Conservation (phyloP, 352 stramenopile genomes). For the Globisporangium rhizosaccharum region DNA sequence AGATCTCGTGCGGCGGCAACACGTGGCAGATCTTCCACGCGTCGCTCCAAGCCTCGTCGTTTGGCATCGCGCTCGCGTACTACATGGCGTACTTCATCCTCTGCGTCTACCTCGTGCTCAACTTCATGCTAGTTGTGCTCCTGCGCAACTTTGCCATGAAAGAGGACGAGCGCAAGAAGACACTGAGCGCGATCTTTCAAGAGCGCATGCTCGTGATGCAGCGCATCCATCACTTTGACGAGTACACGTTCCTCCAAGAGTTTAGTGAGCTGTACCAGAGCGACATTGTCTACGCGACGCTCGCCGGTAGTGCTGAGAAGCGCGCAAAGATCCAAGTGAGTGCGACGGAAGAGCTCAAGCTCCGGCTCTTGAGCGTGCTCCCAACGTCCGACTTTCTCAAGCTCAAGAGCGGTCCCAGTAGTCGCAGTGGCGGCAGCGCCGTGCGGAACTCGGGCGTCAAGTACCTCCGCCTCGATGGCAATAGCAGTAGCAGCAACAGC, state of each 20-base stretch:
- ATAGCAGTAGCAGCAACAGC: not conserved
- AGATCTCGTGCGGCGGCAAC: constrained; percentile 76
- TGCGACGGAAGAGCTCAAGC: constrained; percentile 55
- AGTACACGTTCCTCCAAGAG: constrained; percentile 67
- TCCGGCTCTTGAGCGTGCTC: constrained; percentile 49
- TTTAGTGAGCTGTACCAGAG: constrained; percentile 71
- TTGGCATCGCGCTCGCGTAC: constrained; percentile 52
- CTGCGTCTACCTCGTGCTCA: constrained; percentile 62
- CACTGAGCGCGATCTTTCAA: constrained; percentile 65
- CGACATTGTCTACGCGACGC: constrained; percentile 75
- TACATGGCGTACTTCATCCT: constrained; percentile 77
- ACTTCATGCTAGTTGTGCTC: constrained; percentile 85
- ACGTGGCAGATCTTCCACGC: constrained; percentile 80
- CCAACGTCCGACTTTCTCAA: constrained; percentile 67
- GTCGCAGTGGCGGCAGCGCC: not conserved
- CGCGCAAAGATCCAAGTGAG: constrained; percentile 48
- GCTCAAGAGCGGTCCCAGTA: constrained; percentile 31
- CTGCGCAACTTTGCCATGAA: constrained; percentile 84
- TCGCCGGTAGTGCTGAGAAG: constrained; percentile 56
- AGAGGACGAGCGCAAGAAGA: constrained; percentile 72
- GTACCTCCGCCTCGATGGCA: constrained; percentile 12
- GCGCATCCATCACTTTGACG: constrained; percentile 71
- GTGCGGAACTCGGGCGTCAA: constrained; percentile 3
- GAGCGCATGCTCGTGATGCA: constrained; percentile 78
- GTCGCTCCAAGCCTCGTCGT: constrained; percentile 52